Evolutionary conservation across 768 basidiomycete species (phyloP).

Genomic region (Pisolithus orientalis): DNA sequence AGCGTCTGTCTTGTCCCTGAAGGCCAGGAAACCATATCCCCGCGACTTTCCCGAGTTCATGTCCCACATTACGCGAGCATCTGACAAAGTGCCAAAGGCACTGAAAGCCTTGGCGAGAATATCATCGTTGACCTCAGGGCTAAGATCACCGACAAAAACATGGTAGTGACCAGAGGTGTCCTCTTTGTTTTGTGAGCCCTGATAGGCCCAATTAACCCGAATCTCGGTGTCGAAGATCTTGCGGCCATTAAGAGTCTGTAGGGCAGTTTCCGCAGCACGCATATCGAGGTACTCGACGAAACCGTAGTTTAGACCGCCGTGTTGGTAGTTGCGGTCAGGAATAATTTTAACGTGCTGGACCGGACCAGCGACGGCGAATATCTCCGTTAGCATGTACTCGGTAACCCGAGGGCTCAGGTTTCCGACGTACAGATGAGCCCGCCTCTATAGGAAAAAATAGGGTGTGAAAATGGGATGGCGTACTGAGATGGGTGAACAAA

Average conservation of each 20-base stretch:
- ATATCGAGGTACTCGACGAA: conserved; percentile 99
- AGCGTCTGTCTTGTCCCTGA: conserved; percentile 97
- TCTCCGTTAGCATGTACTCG: conserved; percentile 98
- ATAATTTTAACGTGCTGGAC: conserved; percentile 99
- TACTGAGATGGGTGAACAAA: conserved; percentile 32
- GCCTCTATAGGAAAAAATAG: conserved; percentile 44
- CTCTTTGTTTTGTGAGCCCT: conserved; percentile 97
- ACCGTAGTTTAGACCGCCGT: conserved; percentile 98
- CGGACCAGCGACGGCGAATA: conserved; percentile 92
- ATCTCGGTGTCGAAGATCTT: conserved; percentile 99
- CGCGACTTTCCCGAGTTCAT: conserved; percentile 99
- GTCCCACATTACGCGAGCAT: conserved; percentile 99
- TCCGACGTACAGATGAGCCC: conserved; percentile 98
- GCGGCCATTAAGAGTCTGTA: conserved; percentile 96
- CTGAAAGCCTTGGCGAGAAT: conserved; percentile 95
- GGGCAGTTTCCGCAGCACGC: conserved; percentile 97
- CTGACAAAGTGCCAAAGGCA: conserved; percentile 93
- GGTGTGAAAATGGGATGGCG: conserved; percentile 6
- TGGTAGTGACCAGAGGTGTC: conserved; percentile 97
- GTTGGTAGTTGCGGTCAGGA: conserved; percentile 98
- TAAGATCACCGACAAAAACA: conserved; percentile 99
- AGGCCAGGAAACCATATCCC: conserved; percentile 97
- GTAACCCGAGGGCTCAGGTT: conserved; percentile 97
- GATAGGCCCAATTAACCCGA: conserved; percentile 99
- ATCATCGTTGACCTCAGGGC: conserved; percentile 97